Base-by-base conservation (phyloP, 768 basidiomycete species). In the Podaxis rugospora region DNA sequence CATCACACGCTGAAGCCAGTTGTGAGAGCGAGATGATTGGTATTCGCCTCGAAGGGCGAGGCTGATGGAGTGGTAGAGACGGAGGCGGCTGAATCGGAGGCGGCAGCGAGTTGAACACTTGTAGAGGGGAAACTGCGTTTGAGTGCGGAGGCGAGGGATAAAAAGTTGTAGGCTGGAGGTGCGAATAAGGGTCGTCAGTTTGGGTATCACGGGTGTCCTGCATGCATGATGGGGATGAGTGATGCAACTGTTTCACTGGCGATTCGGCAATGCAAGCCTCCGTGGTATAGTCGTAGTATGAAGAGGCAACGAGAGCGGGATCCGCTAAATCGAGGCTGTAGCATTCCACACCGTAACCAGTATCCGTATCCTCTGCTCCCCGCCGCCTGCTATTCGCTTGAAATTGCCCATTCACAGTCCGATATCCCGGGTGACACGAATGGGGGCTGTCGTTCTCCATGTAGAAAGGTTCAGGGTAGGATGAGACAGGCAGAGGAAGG, bases 41-140 rank as follows among this genome's bases (percentile, higher is more conserved):
- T 67, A 80, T 79, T 49, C 69, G 73, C 57, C 78, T 76, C 50
- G 70, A 76, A 59, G 79, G 79, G 47, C 78, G 78, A 47, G 79
- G 79, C 64, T 81, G 79, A 68, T 77, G 77, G 32, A 81, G 67
- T 56, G 74, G 72, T 56, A 78, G 69, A 27, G 72, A 71, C 42
- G 71, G 64, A 28, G 67, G 68, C 11, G 63, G 55, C 23, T 57
- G 62, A 27, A 56, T 55, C 27, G 68, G 66, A 57, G 66, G 59
- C 32, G 68, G 69, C 27, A 64, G 61, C 46, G 67, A 44, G 40
- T 63, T 59, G 46, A 56, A 51, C 50, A 62, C 18, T 59, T 63
- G 61, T 32, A 63, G 55, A 23, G 67, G 64, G 21, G 65, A 67
- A 63, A 66, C 58, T 44, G 66, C 65, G 18, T 64, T 58, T 61